These are phyloP conservation scores for Rutstroemia sp. DNA, from an alignment of 2,329 filamentous ascomycete genomes.

Conservation along the genomic window DNA sequence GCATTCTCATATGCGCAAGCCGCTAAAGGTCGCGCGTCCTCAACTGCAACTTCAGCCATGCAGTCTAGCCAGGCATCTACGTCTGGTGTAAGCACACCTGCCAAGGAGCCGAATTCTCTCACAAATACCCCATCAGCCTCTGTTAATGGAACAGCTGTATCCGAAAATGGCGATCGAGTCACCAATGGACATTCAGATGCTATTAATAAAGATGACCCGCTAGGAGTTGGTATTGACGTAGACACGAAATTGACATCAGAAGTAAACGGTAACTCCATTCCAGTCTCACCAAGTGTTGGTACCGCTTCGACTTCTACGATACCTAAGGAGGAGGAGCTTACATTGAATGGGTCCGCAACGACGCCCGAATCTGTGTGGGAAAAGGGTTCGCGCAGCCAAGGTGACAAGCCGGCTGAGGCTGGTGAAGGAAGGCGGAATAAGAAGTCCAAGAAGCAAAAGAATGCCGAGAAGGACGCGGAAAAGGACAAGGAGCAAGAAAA, in stretches of 20 bases:
- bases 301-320: constrained; percentile 42
- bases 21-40: constrained; percentile 62
- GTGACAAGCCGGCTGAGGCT: constrained; percentile 50
- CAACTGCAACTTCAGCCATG: constrained; percentile 20
- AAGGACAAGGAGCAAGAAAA: constrained; percentile 52
- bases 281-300: constrained; percentile 47
- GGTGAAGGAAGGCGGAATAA: constrained; percentile 24
- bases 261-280: constrained; percentile 30
- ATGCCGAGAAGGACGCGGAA: constrained; percentile 36
- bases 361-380: constrained; percentile 59
- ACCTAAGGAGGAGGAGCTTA: constrained; percentile 46
- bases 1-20: constrained; percentile 93
- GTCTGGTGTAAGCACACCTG: constrained; percentile 28
- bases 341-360: constrained; percentile 53
- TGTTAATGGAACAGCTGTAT: constrained; percentile 16
- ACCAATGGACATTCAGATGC: constrained; percentile 21
- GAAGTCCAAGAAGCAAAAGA: constrained; percentile 29
- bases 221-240: constrained; percentile 14
- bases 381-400: constrained; percentile 51
- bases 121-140: constrained; percentile 21
- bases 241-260: constrained; percentile 19
- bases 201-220: constrained; percentile 14
- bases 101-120: constrained; percentile 23
- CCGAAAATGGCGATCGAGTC: constrained; percentile 22
- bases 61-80: constrained; percentile 24